These are phyloP conservation scores for Hyphopichia pseudoburtonii DNA, from an alignment of 1,139 yeast genomes.

Conservation along the genomic window DNA sequence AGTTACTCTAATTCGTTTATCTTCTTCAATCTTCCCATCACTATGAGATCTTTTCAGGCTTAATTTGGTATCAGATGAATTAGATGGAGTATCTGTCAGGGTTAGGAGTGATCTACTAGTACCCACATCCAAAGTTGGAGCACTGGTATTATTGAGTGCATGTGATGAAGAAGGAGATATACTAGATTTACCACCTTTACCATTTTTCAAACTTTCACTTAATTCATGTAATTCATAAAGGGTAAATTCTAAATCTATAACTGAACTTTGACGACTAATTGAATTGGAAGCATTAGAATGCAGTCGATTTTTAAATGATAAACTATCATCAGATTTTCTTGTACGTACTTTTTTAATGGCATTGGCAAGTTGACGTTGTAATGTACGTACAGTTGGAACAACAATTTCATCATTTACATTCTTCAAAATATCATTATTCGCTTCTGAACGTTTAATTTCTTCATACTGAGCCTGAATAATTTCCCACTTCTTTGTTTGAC, in stretches of 20 bases:
- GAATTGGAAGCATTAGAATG: conserved; percentile 6
- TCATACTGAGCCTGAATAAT: conserved; percentile 28
- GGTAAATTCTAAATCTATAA: conserved; percentile 30
- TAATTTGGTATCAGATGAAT: too few species aligned
- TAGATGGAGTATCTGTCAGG: conserved; percentile 2
- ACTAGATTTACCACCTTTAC: conserved; percentile 19
- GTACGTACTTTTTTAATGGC: conserved; percentile 33
- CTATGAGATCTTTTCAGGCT: not conserved
- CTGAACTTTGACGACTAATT: conserved; percentile 18
- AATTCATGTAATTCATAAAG: conserved; percentile 30
- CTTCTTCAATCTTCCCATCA: not conserved
- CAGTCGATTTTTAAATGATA: conserved; percentile 2
- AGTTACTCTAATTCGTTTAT: not conserved
- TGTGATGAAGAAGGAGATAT: too few species aligned
- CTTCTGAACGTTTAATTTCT: conserved; percentile 16
- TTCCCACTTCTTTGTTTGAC: conserved; percentile 40
- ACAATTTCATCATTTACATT: conserved; percentile 12
- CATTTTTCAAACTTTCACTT: conserved; percentile 32
- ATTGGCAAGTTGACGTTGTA: conserved; percentile 36
- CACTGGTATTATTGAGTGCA: too few species aligned
- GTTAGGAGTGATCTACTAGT: not conserved
- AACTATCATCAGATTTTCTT: conserved; percentile 9
- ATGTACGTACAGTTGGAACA: conserved; percentile 38
- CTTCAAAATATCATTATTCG: conserved; percentile 4
- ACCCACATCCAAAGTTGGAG: too few species aligned